phyloP scores from a whole-genome alignment of 192 early-diverging fungal species.

The Rhizophlyctis rosea region DNA sequence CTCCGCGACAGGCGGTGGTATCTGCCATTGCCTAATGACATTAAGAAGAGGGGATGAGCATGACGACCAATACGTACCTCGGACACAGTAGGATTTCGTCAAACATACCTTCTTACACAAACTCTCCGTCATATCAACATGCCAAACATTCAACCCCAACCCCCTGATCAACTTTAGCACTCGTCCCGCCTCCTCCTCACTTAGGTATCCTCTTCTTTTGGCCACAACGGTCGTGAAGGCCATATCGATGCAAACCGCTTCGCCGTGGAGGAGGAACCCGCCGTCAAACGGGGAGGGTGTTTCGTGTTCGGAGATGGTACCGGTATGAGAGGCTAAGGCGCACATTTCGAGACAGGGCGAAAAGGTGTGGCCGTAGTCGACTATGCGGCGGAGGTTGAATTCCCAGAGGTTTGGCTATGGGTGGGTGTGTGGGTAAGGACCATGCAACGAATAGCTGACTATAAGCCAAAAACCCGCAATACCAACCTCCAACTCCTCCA shows the following conservation, averaged over 20 bases:
- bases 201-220: not conserved
- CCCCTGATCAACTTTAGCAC: not conserved
- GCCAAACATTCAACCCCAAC: not conserved
- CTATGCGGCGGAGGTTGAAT: slow-evolving; percentile 6
- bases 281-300: no score
- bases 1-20: not conserved
- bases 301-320: no score
- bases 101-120: no score
- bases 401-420: slow-evolving; percentile 1
- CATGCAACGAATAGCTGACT: not conserved
- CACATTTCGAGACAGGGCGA: slow-evolving; percentile 5
- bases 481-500: slow-evolving; percentile 2
- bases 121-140: not conserved
- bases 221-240: slow-evolving; percentile 1
- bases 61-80: no score
- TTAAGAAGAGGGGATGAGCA: not conserved
- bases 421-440: not conserved
- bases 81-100: no score
- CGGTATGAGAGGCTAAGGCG: not conserved
- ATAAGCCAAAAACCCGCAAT: not conserved
- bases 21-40: not conserved
- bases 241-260: slow-evolving; percentile 8
- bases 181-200: not conserved
- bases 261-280: slow-evolving; percentile 1
- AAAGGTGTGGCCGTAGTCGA: slow-evolving; percentile 6